These are phyloP conservation scores for Boletus reticuloceps DNA, from an alignment of 768 basidiomycete species.

Conservation along the genomic window DNA sequence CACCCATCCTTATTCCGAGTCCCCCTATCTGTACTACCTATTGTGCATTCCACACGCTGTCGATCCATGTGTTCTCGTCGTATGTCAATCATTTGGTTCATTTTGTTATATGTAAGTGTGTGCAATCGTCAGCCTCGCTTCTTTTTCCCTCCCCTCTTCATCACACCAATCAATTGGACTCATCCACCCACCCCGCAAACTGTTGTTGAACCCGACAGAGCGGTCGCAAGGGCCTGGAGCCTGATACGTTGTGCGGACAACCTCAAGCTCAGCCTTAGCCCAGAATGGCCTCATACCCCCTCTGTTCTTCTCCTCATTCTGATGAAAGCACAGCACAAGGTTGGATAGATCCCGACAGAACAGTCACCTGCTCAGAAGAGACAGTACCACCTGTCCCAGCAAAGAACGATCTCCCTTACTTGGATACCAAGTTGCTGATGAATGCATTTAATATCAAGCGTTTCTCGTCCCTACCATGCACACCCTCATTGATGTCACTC, in stretches of 20 bases:
- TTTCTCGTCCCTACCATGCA: conserved; percentile 60
- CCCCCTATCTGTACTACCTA: too few species aligned
- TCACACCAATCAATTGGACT: too few species aligned
- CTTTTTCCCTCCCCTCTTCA: too few species aligned
- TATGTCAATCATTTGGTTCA: too few species aligned
- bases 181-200: conserved; percentile 11
- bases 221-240: conserved; percentile 25
- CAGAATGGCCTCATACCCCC: conserved; percentile 12
- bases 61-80: too few species aligned
- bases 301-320: conserved; percentile 15
- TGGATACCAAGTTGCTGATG: conserved; percentile 25
- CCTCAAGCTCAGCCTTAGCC: conserved; percentile 2
- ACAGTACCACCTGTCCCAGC: conserved; percentile 30
- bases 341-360: conserved; percentile 19
- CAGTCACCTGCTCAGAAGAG: conserved; percentile 15
- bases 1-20: too few species aligned
- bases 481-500: conserved; percentile 56
- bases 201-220: conserved; percentile 35
- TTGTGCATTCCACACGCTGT: too few species aligned
- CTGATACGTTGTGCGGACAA: conserved; percentile 27
- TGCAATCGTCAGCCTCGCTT: too few species aligned
- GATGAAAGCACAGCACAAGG: conserved; percentile 18
- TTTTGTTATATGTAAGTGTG: too few species aligned
- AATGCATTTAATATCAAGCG: conserved; percentile 37
- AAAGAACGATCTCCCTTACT: conserved; percentile 20